Evolutionary conservation across 331 rosid genomes (phyloP).

Genomic region (Spiraea crenata): DNA sequence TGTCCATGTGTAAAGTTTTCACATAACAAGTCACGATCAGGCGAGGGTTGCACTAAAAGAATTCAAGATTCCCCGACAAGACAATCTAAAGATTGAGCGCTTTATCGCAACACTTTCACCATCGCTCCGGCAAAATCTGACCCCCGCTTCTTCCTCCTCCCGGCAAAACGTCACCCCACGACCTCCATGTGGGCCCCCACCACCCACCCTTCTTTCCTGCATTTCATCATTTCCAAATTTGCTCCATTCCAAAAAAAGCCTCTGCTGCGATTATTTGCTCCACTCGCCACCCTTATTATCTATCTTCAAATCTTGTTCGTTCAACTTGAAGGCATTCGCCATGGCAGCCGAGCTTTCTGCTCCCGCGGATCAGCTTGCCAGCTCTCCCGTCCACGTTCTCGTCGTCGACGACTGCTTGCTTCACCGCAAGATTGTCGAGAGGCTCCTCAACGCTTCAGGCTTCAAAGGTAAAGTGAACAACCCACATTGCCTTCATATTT

Average conservation of each 20-base stretch:
- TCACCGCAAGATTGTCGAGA: conserved; percentile 5
- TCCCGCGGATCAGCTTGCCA: neutral
- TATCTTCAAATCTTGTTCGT: too few species aligned
- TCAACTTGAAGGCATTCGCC: too few species aligned
- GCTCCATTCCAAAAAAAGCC: neutral
- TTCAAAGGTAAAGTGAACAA: neutral
- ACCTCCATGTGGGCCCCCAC: neutral
- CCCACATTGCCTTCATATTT: neutral
- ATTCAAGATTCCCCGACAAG: conserved; percentile 12
- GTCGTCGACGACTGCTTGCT: conserved; percentile 13
- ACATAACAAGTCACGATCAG: neutral
- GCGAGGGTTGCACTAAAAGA: neutral
- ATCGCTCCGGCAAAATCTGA: neutral
- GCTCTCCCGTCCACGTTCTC: neutral
- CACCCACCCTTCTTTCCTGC: neutral
- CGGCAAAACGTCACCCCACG: neutral
- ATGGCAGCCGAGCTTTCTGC: neutral
- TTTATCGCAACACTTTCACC: conserved; percentile 4
- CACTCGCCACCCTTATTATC: neutral
- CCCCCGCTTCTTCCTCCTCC: neutral
- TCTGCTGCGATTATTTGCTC: neutral
- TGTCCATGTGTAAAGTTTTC: too few species aligned
- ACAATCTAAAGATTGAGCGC: conserved; percentile 1
- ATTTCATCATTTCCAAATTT: neutral
- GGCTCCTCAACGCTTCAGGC: neutral